Conservation (phyloP, 495 filamentous ascomycete genomes). For the Xylaria curta region DNA sequence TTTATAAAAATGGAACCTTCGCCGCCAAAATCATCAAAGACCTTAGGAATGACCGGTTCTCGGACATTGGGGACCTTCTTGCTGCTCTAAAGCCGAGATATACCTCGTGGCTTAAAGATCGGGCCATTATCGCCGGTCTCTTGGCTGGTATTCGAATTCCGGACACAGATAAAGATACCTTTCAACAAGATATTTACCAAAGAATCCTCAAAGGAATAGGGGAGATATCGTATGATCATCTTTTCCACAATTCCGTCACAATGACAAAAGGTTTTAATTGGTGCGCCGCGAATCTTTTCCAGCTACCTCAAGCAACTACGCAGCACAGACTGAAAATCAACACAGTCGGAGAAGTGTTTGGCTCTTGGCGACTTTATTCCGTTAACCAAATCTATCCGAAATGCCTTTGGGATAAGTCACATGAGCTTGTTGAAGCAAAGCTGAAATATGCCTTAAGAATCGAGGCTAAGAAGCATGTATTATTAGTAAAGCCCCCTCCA, state of each 20-base stretch:
- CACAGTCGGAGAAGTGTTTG: background rate
- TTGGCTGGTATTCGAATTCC: background rate
- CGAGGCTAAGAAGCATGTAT: background rate
- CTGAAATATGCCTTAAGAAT: background rate
- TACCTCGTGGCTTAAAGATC: background rate
- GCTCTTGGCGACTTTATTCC: background rate
- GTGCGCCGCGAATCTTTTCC: background rate
- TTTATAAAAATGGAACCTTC: too few relatives aligned
- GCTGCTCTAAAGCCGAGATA: background rate
- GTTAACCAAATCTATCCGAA: background rate
- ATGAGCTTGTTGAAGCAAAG: background rate
- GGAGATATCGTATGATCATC: background rate
- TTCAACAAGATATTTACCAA: background rate
- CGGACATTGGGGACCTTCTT: background rate
- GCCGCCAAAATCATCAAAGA: background rate
- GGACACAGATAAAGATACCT: too few relatives aligned
- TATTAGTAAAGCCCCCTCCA: background rate
- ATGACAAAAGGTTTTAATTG: background rate
- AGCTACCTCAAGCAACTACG: too few relatives aligned
- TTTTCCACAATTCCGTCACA: background rate
- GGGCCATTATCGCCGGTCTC: background rate
- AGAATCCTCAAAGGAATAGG: background rate
- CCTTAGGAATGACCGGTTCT: background rate
- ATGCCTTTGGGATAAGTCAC: conserved; percentile 2
- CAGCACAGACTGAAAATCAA: too few relatives aligned